A percentile compares a stretch with the other conserved stretches of the same genome.
Evolutionary conservation across 495 filamentous ascomycete species (phyloP).

Genomic region (Penicillium desertorum): DNA sequence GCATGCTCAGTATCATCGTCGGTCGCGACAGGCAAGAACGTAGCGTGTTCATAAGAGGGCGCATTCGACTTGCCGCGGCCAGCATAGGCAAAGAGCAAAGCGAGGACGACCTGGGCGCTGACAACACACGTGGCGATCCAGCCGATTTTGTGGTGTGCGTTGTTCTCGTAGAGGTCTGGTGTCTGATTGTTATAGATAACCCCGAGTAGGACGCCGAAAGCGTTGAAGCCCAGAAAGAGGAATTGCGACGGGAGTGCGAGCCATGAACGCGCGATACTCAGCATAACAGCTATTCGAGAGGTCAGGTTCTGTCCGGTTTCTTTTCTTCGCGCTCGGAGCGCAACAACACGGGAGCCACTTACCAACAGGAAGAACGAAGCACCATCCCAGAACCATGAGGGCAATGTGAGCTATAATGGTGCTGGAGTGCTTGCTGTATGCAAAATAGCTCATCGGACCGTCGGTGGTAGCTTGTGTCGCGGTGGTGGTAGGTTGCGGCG

Average conservation of each 20-base stretch:
- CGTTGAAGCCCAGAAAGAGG: constrained; percentile 71
- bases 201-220: constrained; percentile 65
- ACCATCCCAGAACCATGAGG: constrained; percentile 79
- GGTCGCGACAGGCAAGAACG: constrained; percentile 68
- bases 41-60: constrained; percentile 39
- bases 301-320: background rate
- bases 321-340: background rate
- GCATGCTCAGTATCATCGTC: constrained; percentile 63
- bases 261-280: constrained; percentile 79
- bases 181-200: constrained; percentile 79
- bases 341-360: constrained; percentile 30
- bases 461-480: constrained; percentile 6
- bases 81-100: constrained; percentile 57
- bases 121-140: constrained; percentile 80
- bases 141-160: constrained; percentile 84
- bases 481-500: constrained; percentile 35
- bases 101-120: constrained; percentile 65
- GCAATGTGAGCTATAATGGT: constrained; percentile 76
- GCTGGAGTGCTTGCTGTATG: constrained; percentile 60
- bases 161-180: constrained; percentile 84
- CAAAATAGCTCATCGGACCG: constrained; percentile 69
- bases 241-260: constrained; percentile 72
- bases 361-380: constrained; percentile 81
- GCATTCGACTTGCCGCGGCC: constrained; percentile 35
- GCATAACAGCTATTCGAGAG: constrained; percentile 64